phyloP scores from a whole-genome alignment of 2,329 filamentous ascomycete species.

The Diaporthe sp. region DNA sequence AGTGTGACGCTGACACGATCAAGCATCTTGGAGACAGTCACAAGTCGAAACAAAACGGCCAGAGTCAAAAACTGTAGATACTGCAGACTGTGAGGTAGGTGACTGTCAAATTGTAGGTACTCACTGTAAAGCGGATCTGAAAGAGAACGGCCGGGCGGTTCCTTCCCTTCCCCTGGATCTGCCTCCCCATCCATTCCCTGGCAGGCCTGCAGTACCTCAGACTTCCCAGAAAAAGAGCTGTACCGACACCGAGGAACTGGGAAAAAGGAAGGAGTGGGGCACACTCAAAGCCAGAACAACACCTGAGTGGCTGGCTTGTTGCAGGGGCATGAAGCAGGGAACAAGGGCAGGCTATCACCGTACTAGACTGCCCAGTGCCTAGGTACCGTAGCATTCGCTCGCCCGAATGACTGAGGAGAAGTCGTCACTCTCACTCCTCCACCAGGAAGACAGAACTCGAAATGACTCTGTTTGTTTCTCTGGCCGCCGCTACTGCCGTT shows the following conservation, averaged over 20 bases:
- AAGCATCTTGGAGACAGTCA: background rate
- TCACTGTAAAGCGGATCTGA: background rate
- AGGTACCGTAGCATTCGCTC: slow-evolving; percentile 5
- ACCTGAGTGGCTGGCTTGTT: slow-evolving; percentile 1
- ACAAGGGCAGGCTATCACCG: background rate
- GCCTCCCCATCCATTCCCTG: background rate
- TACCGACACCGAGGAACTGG: slow-evolving; percentile 26
- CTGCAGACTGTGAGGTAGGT: background rate
- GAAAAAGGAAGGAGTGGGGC: slow-evolving; percentile 4
- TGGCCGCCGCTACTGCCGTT: background rate
- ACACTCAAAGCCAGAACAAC: background rate
- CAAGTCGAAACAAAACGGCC: background rate
- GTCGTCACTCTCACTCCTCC: background rate
- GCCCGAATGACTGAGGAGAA: slow-evolving; percentile 1
- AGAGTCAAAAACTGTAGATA: background rate
- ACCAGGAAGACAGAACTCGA: background rate
- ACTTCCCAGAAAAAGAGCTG: background rate
- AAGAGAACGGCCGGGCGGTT: background rate
- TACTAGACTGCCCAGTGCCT: background rate
- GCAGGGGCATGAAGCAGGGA: slow-evolving; percentile 1
- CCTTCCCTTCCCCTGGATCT: background rate
- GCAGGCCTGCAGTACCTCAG: background rate
- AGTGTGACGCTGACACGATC: slow-evolving; percentile 4
- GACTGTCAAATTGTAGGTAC: background rate
- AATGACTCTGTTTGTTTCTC: background rate